Evolutionary conservation across 2,329 filamentous ascomycete species (phyloP).

Genomic region (Epichloe sp.): DNA sequence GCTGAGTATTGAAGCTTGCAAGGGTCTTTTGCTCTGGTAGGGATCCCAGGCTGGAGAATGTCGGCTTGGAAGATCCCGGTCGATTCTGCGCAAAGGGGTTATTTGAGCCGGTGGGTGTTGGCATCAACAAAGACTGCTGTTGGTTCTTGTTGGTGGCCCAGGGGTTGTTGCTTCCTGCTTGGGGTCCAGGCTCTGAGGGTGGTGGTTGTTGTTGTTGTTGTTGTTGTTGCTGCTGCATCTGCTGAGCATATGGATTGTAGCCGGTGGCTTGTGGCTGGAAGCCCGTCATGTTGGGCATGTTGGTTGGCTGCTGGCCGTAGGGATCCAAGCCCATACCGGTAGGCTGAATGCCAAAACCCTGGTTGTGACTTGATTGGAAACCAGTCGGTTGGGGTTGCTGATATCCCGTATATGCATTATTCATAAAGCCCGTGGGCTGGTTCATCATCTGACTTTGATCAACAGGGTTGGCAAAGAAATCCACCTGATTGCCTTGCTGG

Average conservation of each 20-base stretch:
- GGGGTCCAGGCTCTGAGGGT: conserved; percentile 45
- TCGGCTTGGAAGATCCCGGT: conserved; percentile 38
- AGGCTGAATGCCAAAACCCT: conserved; percentile 52
- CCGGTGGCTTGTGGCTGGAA: conserved; percentile 40
- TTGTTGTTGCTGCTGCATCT: conserved; percentile 26
- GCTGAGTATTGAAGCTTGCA: conserved; percentile 39
- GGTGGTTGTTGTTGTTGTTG: conserved; percentile 8
- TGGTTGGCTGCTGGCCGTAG: conserved; percentile 37
- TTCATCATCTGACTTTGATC: conserved; percentile 60
- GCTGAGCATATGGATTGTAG: conserved; percentile 40
- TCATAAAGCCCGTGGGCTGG: conserved; percentile 65
- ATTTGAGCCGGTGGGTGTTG: conserved; percentile 88
- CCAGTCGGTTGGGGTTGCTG: conserved; percentile 35
- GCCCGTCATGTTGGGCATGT: conserved; percentile 20
- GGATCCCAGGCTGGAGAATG: conserved; percentile 58
- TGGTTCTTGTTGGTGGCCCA: conserved; percentile 58
- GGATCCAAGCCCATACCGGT: conserved; percentile 56
- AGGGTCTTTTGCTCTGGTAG: conserved; percentile 78
- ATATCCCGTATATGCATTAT: conserved; percentile 42
- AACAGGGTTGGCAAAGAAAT: conserved; percentile 94
- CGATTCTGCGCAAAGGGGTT: conserved; percentile 87
- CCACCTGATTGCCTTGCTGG: conserved; percentile 89
- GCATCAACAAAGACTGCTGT: conserved; percentile 50
- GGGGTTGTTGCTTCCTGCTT: conserved; percentile 84
- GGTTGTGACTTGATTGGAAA: conserved; percentile 46